phyloP scores from a whole-genome alignment of 805 yeast species.

The Saturnispora zaruensis region DNA sequence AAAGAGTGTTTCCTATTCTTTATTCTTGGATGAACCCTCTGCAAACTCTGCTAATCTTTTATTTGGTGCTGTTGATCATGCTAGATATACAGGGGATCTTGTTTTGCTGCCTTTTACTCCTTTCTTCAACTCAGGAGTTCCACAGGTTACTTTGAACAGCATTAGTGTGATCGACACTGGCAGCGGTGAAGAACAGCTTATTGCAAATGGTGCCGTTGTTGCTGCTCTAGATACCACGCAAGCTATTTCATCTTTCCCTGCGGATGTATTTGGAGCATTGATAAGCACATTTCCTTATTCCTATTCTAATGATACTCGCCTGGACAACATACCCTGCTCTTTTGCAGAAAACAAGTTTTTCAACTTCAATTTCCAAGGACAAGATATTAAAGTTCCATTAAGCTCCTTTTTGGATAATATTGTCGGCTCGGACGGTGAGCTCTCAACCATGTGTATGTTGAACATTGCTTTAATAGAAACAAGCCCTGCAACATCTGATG shows the following conservation, averaged over 20 bases:
- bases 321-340: background rate
- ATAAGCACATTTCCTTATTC: background rate
- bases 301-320: background rate
- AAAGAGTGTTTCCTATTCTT: background rate
- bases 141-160: background rate
- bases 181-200: background rate
- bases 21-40: background rate
- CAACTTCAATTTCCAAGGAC: background rate
- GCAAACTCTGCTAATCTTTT: background rate
- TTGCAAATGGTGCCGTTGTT: background rate
- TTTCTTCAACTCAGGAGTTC: background rate
- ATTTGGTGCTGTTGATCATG: background rate
- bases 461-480: background rate
- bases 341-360: background rate
- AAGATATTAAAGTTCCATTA: background rate
- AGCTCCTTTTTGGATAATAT: background rate
- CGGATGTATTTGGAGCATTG: background rate
- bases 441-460: background rate
- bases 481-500: too few relatives aligned
- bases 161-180: background rate
- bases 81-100: background rate
- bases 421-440: background rate
- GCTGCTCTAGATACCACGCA: background rate
- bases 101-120: background rate
- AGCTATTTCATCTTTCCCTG: background rate